These are phyloP conservation scores for Stachybotrys echinatus DNA, from an alignment of 2,329 filamentous ascomycete species.

Conservation along the genomic window DNA sequence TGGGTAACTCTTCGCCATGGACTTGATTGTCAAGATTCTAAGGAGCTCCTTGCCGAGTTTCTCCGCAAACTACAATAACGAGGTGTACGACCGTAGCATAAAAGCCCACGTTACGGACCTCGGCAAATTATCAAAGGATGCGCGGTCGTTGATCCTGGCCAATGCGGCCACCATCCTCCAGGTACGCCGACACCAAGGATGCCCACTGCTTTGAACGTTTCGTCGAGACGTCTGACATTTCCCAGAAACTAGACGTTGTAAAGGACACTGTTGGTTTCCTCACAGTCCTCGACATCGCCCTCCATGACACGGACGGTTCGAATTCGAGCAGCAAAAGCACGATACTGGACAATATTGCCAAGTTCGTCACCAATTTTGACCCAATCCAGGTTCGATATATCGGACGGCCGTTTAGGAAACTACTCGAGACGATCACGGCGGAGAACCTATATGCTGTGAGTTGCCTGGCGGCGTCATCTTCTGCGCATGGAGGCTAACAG, in stretches of 20 bases:
- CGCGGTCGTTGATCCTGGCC: constrained; percentile 21
- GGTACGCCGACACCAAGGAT: constrained; percentile 18
- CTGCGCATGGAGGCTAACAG: constrained; percentile 5
- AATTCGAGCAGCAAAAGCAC: constrained; percentile 21
- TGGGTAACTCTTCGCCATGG: constrained; percentile 21
- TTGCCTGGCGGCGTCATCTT: constrained; percentile 5
- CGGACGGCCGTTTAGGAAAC: constrained; percentile 33
- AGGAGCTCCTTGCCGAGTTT: constrained; percentile 33
- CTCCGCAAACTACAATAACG: constrained; percentile 17
- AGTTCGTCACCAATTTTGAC: constrained; percentile 45
- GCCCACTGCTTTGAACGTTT: too few species aligned
- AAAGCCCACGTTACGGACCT: constrained; percentile 32
- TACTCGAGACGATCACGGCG: constrained; percentile 35
- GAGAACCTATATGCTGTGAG: constrained; percentile 38
- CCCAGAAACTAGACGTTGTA: constrained; percentile 27
- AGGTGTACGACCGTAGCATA: constrained; percentile 33
- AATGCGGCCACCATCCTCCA: constrained; percentile 34
- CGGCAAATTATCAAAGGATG: constrained; percentile 28
- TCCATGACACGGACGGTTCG: constrained; percentile 17
- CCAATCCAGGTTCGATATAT: constrained; percentile 47
- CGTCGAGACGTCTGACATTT: not conserved
- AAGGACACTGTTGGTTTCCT: constrained; percentile 48
- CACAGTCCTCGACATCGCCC: constrained; percentile 36
- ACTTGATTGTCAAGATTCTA: constrained; percentile 24
- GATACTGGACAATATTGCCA: constrained; percentile 35